Evolutionary conservation across 2,329 filamentous ascomycete genomes (phyloP), one percentile per base, ranked within the genome.

Genomic region (Pseudopithomyces chartarum): DNA sequence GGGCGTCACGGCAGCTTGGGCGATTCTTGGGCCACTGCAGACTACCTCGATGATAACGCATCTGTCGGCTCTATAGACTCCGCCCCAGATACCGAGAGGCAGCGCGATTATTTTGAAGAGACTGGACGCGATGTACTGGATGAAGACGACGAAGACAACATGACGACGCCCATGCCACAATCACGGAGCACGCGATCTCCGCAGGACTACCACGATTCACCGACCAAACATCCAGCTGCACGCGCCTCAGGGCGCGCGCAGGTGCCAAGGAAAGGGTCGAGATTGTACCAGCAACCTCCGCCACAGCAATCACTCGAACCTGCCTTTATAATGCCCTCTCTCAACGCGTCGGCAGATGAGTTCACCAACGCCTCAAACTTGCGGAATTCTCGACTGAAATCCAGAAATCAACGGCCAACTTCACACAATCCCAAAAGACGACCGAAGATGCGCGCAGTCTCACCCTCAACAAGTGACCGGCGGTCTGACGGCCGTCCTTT

Each of bases 251-350:
- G 19, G 22, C 20, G 33, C 13, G 22, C 47, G 3, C 47, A 50
- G 13, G 29, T 32, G 20, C 15, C 34, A 40, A 50, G 34, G 17
- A 29, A 26, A 19, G 60, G 52, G 19, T 58, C 56, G 2, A 66
- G 66, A 56, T 46, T 57, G 32, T 42, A 33, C 8, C 56, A 56
- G 26, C 52, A 48, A 13, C 36, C 48, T 26, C 42, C 61, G 11
- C 55, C 59, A 12, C 60, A 63, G 8, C 54, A 62, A 19, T 71
- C 70, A 20, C 63, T 62, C 8, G 76, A 75, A 47, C 76, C 77
- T 7, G 72, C 74, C 54, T 71, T 81, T 55, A 75, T 80, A 54
- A 80, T 80, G 78, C 79, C 79, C 7, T 68, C 73, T 8, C 71
- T 71, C 40, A 52, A 58, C 32, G 50, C 60, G 54, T 69, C 71